Percentiles rank a stretch among this genome's conserved stretches.
These are phyloP conservation scores for Marasmius oreades DNA, from an alignment of 1,284 basidiomycete species.

Conservation along the genomic window DNA sequence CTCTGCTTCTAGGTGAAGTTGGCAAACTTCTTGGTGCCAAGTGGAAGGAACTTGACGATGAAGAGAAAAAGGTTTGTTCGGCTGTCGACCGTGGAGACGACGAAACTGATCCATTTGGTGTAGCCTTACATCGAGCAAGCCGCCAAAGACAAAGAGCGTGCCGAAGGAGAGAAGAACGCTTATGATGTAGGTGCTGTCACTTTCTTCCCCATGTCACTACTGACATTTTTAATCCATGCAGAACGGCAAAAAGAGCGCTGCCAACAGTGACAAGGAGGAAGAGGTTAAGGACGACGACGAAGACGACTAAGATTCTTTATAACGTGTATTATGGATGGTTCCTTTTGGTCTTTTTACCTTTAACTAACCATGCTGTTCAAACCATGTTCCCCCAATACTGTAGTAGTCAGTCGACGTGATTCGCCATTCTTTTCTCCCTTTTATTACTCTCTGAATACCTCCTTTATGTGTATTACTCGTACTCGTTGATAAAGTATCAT, in stretches of 20 bases:
- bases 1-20: slow-evolving; percentile 59
- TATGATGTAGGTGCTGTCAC: slow-evolving; percentile 53
- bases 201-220: slow-evolving; percentile 4
- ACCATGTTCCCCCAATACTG: not conserved
- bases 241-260: slow-evolving; percentile 48
- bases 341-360: not conserved
- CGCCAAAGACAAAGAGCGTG: slow-evolving; percentile 80
- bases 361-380: not conserved
- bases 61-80: slow-evolving; percentile 75
- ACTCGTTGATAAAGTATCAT: no score
- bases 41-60: slow-evolving; percentile 85
- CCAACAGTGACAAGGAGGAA: slow-evolving; percentile 56
- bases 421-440: no score
- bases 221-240: slow-evolving; percentile 11
- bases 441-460: no score
- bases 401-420: not conserved
- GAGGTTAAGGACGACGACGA: slow-evolving; percentile 43
- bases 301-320: slow-evolving; percentile 2
- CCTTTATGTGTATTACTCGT: no score
- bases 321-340: not conserved
- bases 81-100: slow-evolving; percentile 1
- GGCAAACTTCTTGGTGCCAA: slow-evolving; percentile 86
- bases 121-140: slow-evolving; percentile 92
- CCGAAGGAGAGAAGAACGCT: slow-evolving; percentile 76
- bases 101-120: slow-evolving; percentile 7